Percentiles rank a stretch among this genome's conserved stretches.
Conservation (phyloP, 345 rosid genomes). For the Excoecaria agallocha region DNA sequence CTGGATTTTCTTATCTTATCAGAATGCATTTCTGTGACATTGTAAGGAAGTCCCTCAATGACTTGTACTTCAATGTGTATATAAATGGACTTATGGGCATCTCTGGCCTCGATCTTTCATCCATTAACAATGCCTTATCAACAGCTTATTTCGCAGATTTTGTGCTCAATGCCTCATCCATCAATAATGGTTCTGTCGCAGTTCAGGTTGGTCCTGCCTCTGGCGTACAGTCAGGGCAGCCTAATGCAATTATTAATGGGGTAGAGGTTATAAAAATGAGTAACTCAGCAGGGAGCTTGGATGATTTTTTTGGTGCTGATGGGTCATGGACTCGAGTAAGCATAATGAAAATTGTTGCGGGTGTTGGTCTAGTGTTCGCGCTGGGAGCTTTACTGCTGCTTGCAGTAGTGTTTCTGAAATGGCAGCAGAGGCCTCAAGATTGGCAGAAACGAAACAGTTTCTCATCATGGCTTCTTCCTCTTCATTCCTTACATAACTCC, state of each 20-base stretch:
- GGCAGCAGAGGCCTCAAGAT: slow-evolving; percentile 55
- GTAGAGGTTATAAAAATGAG: slow-evolving; percentile 74
- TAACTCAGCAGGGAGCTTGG: slow-evolving; percentile 54
- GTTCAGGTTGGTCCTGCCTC: slow-evolving; percentile 67
- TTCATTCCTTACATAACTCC: slow-evolving; percentile 38
- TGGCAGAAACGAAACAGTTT: slow-evolving; percentile 63
- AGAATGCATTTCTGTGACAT: slow-evolving; percentile 84
- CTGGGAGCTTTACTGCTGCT: slow-evolving; percentile 45
- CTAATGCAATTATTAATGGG: slow-evolving; percentile 73
- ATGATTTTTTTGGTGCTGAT: slow-evolving; percentile 42
- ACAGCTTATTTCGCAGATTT: slow-evolving; percentile 59
- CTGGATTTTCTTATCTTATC: slow-evolving; percentile 53
- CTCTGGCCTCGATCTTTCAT: slow-evolving; percentile 51
- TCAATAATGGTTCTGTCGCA: slow-evolving; percentile 45
- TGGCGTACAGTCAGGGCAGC: slow-evolving; percentile 29
- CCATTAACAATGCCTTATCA: slow-evolving; percentile 42
- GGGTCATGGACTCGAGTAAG: slow-evolving; percentile 29
- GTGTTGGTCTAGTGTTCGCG: slow-evolving; percentile 50
- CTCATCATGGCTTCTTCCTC: slow-evolving; percentile 73
- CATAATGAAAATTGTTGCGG: slow-evolving; percentile 49
- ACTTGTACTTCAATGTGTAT: slow-evolving; percentile 59
- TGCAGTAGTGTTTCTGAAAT: slow-evolving; percentile 40
- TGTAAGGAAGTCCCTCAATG: slow-evolving; percentile 59
- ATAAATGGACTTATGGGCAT: slow-evolving; percentile 50
- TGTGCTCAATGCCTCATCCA: slow-evolving; percentile 44